phyloP scores from a whole-genome alignment of 306 rosid genomes.

The Sicyos edulis region DNA sequence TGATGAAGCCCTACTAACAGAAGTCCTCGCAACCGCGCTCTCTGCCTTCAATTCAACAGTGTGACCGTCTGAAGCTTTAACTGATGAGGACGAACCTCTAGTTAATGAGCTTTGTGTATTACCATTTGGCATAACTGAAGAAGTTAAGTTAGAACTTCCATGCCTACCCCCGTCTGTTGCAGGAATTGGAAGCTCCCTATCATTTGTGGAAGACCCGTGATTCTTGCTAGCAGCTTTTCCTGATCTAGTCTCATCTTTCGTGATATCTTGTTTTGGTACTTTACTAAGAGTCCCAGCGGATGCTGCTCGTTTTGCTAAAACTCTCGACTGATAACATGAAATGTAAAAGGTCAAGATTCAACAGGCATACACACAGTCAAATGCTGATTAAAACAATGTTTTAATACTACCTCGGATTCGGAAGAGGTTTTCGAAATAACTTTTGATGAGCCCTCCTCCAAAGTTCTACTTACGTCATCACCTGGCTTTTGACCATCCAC shows the following conservation, averaged over 20 bases:
- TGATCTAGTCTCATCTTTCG: slow-evolving; percentile 75
- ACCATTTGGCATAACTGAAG: slow-evolving; percentile 56
- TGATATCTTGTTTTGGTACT: slow-evolving; percentile 63
- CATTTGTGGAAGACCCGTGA: slow-evolving; percentile 46
- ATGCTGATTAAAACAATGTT: not conserved
- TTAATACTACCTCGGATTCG: slow-evolving; percentile 61
- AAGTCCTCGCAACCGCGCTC: slow-evolving; percentile 50
- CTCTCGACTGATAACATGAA: slow-evolving; percentile 55
- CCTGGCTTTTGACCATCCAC: slow-evolving; percentile 55
- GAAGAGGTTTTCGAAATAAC: slow-evolving; percentile 33
- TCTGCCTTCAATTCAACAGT: slow-evolving; percentile 65
- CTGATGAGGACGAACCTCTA: slow-evolving; percentile 45
- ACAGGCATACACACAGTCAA: not conserved
- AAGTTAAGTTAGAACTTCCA: slow-evolving; percentile 30
- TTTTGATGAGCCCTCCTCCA: slow-evolving; percentile 58
- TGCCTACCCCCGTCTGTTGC: slow-evolving; percentile 47
- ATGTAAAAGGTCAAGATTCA: slow-evolving; percentile 19
- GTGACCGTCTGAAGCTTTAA: slow-evolving; percentile 41
- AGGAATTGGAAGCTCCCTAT: slow-evolving; percentile 54
- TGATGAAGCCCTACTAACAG: slow-evolving; percentile 49
- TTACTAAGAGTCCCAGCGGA: slow-evolving; percentile 56
- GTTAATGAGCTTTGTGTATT: slow-evolving; percentile 36
- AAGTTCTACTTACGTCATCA: slow-evolving; percentile 53
- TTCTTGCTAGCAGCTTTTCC: slow-evolving; percentile 55
- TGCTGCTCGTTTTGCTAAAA: slow-evolving; percentile 53